Conservation (phyloP, 2,329 filamentous ascomycete genomes). For the Arthroderma uncinatum region DNA sequence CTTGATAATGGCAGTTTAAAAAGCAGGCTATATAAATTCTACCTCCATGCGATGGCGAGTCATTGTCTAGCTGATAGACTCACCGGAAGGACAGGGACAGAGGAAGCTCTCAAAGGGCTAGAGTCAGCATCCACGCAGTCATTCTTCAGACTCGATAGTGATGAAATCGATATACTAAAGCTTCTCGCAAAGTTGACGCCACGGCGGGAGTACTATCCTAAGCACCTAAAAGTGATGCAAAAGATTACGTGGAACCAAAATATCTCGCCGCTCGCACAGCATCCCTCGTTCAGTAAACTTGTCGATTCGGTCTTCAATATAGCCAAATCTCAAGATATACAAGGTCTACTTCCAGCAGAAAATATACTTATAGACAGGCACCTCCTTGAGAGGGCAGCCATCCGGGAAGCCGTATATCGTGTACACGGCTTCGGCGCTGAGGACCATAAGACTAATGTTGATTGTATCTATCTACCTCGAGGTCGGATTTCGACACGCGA, state of each 20-base stretch:
- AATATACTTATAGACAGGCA: background rate
- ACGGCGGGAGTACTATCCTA: conserved; percentile 20
- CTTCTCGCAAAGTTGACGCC: conserved; percentile 21
- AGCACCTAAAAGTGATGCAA: conserved; percentile 18
- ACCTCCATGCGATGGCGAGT: conserved; percentile 26
- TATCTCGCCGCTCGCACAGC: conserved; percentile 16
- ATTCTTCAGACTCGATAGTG: conserved; percentile 12
- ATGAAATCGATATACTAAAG: conserved; percentile 14
- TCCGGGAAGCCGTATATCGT: background rate
- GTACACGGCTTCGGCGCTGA: background rate
- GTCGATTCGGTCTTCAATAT: background rate
- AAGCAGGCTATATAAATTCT: conserved; percentile 19
- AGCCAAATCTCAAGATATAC: too few relatives aligned
- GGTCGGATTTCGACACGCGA: background rate
- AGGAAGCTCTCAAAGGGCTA: conserved; percentile 22
- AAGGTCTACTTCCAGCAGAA: too few relatives aligned
- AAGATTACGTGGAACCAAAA: conserved; percentile 17
- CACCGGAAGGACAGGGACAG: conserved; percentile 23
- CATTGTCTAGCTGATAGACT: conserved; percentile 22
- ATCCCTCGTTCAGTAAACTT: conserved; percentile 8
- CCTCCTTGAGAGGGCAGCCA: background rate
- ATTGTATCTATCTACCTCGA: background rate
- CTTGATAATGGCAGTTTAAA: conserved; percentile 15
- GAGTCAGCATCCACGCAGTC: conserved; percentile 13
- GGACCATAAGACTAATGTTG: background rate